These are phyloP conservation scores for Phyllosticta citriasiana DNA, from an alignment of 2,329 filamentous ascomycete species.

Conservation along the genomic window DNA sequence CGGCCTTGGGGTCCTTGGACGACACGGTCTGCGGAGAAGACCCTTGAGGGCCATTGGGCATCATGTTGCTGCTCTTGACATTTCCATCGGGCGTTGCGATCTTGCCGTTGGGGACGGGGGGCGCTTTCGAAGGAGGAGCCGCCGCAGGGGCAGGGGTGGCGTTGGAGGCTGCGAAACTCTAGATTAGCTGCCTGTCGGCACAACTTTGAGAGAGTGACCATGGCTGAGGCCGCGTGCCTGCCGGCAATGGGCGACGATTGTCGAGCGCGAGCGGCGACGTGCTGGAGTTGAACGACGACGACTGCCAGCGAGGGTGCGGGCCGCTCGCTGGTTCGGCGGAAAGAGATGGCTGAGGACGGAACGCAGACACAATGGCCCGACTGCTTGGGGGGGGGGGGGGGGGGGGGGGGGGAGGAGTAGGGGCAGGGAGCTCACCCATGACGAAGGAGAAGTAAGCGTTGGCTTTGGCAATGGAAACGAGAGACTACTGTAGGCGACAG, in stretches of 20 bases:
- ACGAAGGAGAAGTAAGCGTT: conserved; percentile 22
- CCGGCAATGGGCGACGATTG: conserved; percentile 2
- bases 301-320: background rate
- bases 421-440: conserved; percentile 26
- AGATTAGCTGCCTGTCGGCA: conserved; percentile 8
- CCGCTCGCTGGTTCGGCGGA: background rate
- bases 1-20: conserved; percentile 54
- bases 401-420: background rate
- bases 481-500: conserved; percentile 20
- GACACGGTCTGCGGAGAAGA: conserved; percentile 49
- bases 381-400: no score
- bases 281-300: background rate
- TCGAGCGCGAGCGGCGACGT: background rate
- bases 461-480: conserved; percentile 22
- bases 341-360: background rate
- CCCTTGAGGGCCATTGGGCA: conserved; percentile 38
- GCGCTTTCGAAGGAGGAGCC: conserved; percentile 34
- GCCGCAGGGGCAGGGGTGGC: conserved; percentile 31
- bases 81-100: conserved; percentile 38
- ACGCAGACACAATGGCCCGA: background rate
- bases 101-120: conserved; percentile 40
- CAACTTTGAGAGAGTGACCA: background rate
- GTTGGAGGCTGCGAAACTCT: conserved; percentile 32
- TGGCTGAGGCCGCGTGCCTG: background rate
- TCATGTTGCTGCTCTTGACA: conserved; percentile 49